phyloP scores from a whole-genome alignment of 2,329 filamentous ascomycete species.

The Stagonosporopsis vannaccii region DNA sequence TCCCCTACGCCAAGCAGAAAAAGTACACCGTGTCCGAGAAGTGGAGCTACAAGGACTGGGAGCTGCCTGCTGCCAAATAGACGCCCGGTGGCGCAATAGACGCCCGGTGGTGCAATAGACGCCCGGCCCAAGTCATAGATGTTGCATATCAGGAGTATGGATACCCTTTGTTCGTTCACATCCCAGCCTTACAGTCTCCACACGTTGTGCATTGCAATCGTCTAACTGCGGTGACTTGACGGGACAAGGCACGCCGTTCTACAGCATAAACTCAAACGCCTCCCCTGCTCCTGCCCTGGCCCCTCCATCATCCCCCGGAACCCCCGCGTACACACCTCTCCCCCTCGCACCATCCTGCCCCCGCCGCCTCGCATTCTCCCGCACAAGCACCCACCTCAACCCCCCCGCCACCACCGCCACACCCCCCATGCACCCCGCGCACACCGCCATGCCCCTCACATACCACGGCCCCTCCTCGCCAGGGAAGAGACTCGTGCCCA shows the following conservation, averaged over 20 bases:
- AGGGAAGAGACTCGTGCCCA: constrained; percentile 64
- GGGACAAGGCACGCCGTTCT: not conserved
- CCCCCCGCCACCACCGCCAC: constrained; percentile 54
- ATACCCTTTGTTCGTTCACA: not conserved
- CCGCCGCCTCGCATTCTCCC: constrained; percentile 36
- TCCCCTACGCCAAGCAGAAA: constrained; percentile 82
- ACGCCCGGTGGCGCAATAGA: not conserved
- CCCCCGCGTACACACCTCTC: constrained; percentile 36
- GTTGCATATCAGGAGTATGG: constrained; percentile 5
- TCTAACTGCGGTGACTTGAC: no score
- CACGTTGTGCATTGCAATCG: no score
- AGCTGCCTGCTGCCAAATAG: constrained; percentile 50
- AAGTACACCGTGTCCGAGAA: constrained; percentile 89
- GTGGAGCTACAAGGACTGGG: constrained; percentile 97
- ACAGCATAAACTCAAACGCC: constrained; percentile 43
- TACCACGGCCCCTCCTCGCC: constrained; percentile 59
- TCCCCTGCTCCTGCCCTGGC: constrained; percentile 20
- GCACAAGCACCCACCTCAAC: constrained; percentile 52
- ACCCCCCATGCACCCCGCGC: constrained; percentile 58
- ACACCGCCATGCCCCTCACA: constrained; percentile 58
- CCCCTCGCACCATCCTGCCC: constrained; percentile 12
- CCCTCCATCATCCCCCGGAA: constrained; percentile 11
- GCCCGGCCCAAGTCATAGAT: no score
- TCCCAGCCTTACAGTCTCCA: no score
- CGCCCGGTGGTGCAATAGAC: no score